Percentiles rank a stretch among this genome's conserved stretches.
These are phyloP conservation scores for Paspalum notatum DNA, from an alignment of 176 grass and related monocot genomes.

Conservation along the genomic window DNA sequence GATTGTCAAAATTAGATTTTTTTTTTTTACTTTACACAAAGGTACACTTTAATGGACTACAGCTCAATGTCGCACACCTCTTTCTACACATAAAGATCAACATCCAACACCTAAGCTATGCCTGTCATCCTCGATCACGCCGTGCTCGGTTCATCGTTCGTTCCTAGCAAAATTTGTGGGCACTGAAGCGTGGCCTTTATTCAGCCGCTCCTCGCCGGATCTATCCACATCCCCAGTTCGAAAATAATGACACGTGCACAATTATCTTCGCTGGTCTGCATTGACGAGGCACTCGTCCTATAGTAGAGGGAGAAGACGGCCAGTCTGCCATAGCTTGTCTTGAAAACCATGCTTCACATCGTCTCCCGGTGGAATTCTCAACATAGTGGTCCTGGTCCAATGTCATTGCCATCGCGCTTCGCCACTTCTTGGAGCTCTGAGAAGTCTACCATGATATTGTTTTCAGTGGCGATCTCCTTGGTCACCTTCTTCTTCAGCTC, in stretches of 20 bases:
- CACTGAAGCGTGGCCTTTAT: background rate
- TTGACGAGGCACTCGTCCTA: background rate
- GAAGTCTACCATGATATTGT: slow-evolving; percentile 37
- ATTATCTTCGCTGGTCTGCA: background rate
- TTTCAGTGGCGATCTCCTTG: slow-evolving; percentile 35
- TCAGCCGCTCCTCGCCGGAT: too few species aligned
- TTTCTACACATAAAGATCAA: too few species aligned
- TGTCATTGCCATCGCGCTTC: background rate
- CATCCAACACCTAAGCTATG: too few species aligned
- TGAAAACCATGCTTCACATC: background rate
- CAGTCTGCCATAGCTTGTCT: background rate
- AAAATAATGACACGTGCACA: background rate
- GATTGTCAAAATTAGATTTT: too few species aligned
- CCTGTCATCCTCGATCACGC: too few species aligned
- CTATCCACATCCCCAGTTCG: background rate
- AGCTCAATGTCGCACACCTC: too few species aligned
- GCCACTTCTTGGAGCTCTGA: slow-evolving; percentile 11
- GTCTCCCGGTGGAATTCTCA: background rate
- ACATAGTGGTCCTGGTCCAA: background rate
- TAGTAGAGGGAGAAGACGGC: background rate
- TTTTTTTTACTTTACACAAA: too few species aligned
- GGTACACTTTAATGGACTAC: too few species aligned
- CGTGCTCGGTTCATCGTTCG: too few species aligned
- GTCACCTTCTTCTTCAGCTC: slow-evolving; percentile 46
- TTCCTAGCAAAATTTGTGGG: background rate